These are phyloP conservation scores for Allium fistulosum DNA, from an alignment of 106 monocot species.

Conservation along the genomic window DNA sequence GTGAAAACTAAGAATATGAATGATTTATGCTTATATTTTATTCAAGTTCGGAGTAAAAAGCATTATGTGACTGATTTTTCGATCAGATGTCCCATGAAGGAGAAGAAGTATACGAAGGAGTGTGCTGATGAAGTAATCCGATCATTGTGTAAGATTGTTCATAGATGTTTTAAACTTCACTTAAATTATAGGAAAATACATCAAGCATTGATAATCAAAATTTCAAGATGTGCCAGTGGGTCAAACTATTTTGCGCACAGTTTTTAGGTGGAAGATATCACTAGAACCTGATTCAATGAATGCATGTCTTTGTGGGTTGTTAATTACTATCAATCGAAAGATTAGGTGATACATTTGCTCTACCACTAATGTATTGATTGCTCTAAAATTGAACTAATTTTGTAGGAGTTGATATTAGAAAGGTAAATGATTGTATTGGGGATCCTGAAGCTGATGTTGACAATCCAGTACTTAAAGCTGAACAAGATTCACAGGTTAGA, in stretches of 20 bases:
- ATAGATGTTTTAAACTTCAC: neutral
- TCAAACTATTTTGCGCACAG: no score
- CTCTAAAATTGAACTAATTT: neutral
- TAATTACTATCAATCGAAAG: no score
- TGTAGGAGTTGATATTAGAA: slow-evolving; percentile 42
- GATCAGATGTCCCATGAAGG: slow-evolving; percentile 79
- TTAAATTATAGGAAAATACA: neutral
- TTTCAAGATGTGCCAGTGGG: no score
- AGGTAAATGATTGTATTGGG: slow-evolving; percentile 49
- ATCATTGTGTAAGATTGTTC: slow-evolving; percentile 41
- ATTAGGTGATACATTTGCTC: no score
- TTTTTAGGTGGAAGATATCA: no score
- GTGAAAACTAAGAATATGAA: no score
- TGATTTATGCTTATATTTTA: no score
- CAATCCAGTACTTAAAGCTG: slow-evolving; percentile 52
- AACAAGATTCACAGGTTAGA: slow-evolving; percentile 56
- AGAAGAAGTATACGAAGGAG: slow-evolving; percentile 68
- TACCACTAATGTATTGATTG: neutral
- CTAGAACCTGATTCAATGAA: no score
- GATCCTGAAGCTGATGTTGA: slow-evolving; percentile 52
- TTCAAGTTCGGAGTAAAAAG: no score
- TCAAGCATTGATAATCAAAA: no score
- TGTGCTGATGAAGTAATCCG: slow-evolving; percentile 66
- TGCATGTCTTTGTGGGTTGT: no score
- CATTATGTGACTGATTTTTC: slow-evolving; percentile 78